A percentile compares a stretch with the other conserved stretches of the same genome.
Evolutionary conservation across 257 asterid species (phyloP).

Genomic region (Pogostemon cablin): DNA sequence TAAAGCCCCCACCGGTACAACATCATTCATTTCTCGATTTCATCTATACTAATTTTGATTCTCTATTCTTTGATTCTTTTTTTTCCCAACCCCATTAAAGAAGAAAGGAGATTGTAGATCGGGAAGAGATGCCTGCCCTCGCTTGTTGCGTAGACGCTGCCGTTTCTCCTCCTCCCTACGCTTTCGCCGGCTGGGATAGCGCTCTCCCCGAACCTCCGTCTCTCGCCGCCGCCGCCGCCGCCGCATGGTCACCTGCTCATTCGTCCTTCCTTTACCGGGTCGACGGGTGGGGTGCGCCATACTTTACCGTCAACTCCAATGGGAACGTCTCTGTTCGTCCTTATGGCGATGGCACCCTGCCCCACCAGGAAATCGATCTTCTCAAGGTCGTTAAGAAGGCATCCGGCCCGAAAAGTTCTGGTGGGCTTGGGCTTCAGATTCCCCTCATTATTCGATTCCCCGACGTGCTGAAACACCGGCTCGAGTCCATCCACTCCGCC

Average conservation of each 20-base stretch:
- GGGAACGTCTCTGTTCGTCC: constrained; percentile 81
- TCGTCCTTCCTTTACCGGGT: constrained; percentile 74
- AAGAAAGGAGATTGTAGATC: constrained; percentile 40
- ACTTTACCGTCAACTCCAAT: constrained; percentile 72
- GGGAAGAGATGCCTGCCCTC: constrained; percentile 81
- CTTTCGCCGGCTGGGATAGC: constrained; percentile 55
- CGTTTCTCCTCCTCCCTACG: constrained; percentile 62
- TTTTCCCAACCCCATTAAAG: constrained; percentile 20
- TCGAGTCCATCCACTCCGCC: constrained; percentile 70
- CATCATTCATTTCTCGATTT: constrained; percentile 30
- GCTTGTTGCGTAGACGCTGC: constrained; percentile 80
- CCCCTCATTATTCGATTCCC: constrained; percentile 88
- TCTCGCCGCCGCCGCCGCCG: constrained; percentile 36
- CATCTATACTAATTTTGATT: not conserved
- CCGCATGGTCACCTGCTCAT: constrained; percentile 66
- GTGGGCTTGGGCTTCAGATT: constrained; percentile 84
- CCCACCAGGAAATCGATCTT: constrained; percentile 91
- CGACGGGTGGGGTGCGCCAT: constrained; percentile 95
- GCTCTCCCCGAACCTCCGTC: constrained; percentile 60
- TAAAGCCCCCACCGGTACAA: constrained; percentile 94
- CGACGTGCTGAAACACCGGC: constrained; percentile 73
- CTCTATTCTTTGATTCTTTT: constrained; percentile 58
- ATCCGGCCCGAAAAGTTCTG: constrained; percentile 60
- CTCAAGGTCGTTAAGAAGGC: constrained; percentile 87
- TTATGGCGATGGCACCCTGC: constrained; percentile 57